Evolutionary conservation across 306 rosid species (phyloP), one percentile per base, ranked within the genome.

Genomic region (Sophora flavescens): DNA sequence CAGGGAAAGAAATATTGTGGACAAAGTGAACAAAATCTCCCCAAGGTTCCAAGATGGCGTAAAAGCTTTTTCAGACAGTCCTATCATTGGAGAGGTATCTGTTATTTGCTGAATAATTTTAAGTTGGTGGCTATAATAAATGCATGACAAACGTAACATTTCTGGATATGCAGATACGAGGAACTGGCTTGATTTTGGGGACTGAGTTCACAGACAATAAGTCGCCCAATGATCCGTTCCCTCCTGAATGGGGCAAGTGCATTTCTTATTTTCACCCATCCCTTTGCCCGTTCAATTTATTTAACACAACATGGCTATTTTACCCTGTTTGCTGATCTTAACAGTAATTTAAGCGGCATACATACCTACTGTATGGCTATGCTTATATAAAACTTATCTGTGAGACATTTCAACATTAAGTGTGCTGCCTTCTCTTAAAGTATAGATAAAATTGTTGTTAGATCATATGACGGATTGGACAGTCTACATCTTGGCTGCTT

Each of bases 201-300:
- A 92, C 96, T 1, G 96, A 95, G 81, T 95, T 95, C 79, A 4
- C 89, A 1, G 90, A 95, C 82, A 95, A 95, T 47, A 95, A 90
- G 76, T 95, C 99, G 47, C 99, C 99, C 3, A 88, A 89, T 74
- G 89, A 86, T 84, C 88, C 80, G 12, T 95, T 95, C 77, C 99
- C 99, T 83, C 72, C 97, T 61, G 96, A 87, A 87, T 95, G 98
- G 97, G 96, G 99, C 73, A 88, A 86, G 93, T 85, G 72, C 69
- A 63, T 39, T 68, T 48, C 65, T 74, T 48, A 56, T 33, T 60
- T 77, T 68, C 45, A 14, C 44, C 74, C 8, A 17, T 22, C 16
- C 61, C 10, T 52, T 59, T 41, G 14, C 28, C 9, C 13, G 16
- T 14, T 44, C 52, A 48, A 12, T 33, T 12, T 41, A 30, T 72